Conservation (phyloP, 2,329 filamentous ascomycete genomes). For the Pochonia chlamydosporia region DNA sequence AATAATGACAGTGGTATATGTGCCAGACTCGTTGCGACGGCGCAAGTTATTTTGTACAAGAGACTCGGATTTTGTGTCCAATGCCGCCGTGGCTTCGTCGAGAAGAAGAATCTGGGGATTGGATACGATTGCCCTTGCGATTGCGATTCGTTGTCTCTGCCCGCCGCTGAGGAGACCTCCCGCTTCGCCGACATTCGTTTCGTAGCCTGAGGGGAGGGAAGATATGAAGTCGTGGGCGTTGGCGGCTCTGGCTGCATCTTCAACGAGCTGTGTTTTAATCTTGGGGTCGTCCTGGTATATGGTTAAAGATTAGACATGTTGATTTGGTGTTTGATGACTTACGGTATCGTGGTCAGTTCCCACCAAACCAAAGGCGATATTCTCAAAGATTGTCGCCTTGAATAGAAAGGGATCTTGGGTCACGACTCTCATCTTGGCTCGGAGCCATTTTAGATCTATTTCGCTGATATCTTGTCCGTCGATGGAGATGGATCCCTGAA, state of each 20-base stretch:
- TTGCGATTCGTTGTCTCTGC: conserved; percentile 48
- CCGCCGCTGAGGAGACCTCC: conserved; percentile 53
- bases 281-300: no score
- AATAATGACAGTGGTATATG: no score
- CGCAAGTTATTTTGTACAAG: no score
- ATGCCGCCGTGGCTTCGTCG: conserved; percentile 51
- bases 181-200: conserved; percentile 40
- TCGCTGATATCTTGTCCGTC: conserved; percentile 30
- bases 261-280: no score
- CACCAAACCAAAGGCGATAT: conserved; percentile 17
- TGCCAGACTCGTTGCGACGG: no score
- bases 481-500: conserved; percentile 28
- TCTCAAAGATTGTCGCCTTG: conserved; percentile 21
- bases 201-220: conserved; percentile 40
- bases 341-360: no score
- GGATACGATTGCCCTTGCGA: conserved; percentile 47
- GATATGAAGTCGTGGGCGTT: conserved; percentile 52
- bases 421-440: conserved; percentile 40
- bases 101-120: conserved; percentile 45
- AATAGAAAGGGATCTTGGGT: conserved; percentile 20
- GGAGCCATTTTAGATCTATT: conserved; percentile 40
- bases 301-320: no score
- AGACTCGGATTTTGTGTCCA: conserved; percentile 53
- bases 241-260: no score
- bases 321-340: no score